Evolutionary conservation across 495 filamentous ascomycete genomes (phyloP), one percentile per base, ranked within the genome.

Genomic region (Penicillium simplicissimum): DNA sequence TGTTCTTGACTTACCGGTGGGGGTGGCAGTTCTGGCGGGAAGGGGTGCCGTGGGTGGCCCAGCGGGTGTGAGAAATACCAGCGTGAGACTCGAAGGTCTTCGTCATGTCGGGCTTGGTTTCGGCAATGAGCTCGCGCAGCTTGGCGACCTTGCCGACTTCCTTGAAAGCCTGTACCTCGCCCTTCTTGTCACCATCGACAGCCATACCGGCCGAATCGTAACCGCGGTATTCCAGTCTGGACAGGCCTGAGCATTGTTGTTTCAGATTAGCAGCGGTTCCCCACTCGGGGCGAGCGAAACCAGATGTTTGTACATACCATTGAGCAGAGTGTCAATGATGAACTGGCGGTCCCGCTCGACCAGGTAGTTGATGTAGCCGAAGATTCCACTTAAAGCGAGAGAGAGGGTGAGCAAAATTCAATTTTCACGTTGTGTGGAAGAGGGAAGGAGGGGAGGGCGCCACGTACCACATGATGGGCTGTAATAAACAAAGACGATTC

Each of bases 61-160:
- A 98, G 71, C 95, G 88, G 60, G 95, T 98, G 86, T 98, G 95
- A 67, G 95, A 90, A 80, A 98, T 98, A 73, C 94, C 95, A 74
- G 90, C 92, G 78, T 98, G 95, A 55, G 92, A 97, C 74, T 97
- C 95, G 74, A 97, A 98, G 66, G 91, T 84, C 81, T 96, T 96
- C 73, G 82, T 89, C 67, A 92, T 80, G 79, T 98, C 91, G 71
- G 90, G 86, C 67, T 93, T 84, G 69, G 82, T 82, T 73, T 91
- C 87, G 25, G 88, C 90, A 68, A 97, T 93, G 77, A 98, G 91
- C 76, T 91, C 81, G 85, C 90, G 96, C 71, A 98, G 82, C 79
- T 96, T 96, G 66, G 88, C 93, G 55, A 98, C 95, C 85, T 98
- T 98, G 80, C 95, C 95, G 37, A 98, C 95, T 79, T 98, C 96